phyloP scores from a whole-genome alignment of 352 stramenopile species.

The Saprolegnia parasitica region DNA sequence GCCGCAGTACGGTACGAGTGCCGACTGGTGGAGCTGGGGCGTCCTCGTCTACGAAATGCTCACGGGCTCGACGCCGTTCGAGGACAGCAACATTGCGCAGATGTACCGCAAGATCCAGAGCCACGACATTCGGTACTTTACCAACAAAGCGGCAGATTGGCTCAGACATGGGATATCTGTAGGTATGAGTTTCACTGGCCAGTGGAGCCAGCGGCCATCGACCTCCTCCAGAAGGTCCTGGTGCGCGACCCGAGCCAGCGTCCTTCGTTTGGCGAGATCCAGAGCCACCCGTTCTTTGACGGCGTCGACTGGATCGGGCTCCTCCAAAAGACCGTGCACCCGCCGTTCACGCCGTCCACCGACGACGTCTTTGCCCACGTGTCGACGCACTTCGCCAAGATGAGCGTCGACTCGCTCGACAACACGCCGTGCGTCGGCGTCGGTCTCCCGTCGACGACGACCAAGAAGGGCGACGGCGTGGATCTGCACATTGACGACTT shows the following conservation, averaged over 20 bases:
- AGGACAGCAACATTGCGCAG: slow-evolving; percentile 74
- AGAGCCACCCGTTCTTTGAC: slow-evolving; percentile 63
- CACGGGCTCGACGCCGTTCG: slow-evolving; percentile 83
- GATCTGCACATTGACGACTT: slow-evolving; percentile 85
- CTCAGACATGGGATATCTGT: background rate
- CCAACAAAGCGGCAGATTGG: no score
- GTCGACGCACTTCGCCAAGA: slow-evolving; percentile 84
- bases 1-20: slow-evolving; percentile 79
- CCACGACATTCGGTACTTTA: slow-evolving; percentile 61
- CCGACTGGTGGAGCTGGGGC: slow-evolving; percentile 90
- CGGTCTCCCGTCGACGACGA: slow-evolving; percentile 39
- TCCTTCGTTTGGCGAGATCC: slow-evolving; percentile 54
- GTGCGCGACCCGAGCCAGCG: slow-evolving; percentile 69
- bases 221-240: slow-evolving; percentile 70
- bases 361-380: slow-evolving; percentile 85
- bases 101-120: slow-evolving; percentile 90
- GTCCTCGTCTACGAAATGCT: slow-evolving; percentile 89
- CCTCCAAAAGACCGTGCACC: slow-evolving; percentile 73
- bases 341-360: slow-evolving; percentile 72
- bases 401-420: slow-evolving; percentile 74
- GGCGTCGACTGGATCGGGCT: slow-evolving; percentile 65
- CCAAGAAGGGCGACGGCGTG: slow-evolving; percentile 35
- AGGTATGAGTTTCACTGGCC: slow-evolving; percentile 50
- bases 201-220: slow-evolving; percentile 61
- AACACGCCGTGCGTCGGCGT: slow-evolving; percentile 55